Evolutionary conservation across 495 filamentous ascomycete genomes (phyloP).

Genomic region (Penicillium turbatum): DNA sequence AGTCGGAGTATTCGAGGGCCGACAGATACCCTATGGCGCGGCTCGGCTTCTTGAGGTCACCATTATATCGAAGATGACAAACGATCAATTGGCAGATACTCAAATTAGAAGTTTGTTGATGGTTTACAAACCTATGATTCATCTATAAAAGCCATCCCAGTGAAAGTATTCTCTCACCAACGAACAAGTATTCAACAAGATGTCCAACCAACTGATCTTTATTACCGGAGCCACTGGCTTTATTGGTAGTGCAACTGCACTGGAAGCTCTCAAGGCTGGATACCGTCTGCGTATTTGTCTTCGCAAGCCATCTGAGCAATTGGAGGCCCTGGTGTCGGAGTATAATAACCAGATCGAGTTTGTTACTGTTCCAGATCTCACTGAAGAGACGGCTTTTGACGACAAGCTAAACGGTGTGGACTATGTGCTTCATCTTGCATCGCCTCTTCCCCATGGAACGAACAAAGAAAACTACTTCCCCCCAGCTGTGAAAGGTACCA

Average conservation of each 20-base stretch:
- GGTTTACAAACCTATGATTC: too few species aligned
- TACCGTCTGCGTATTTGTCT: conserved; percentile 36
- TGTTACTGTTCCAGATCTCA: conserved; percentile 32
- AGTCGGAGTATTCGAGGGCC: too few species aligned
- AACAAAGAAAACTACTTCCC: conserved; percentile 27
- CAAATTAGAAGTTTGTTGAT: too few species aligned
- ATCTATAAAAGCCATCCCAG: background rate
- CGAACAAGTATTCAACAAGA: conserved; percentile 10
- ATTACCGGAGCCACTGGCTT: conserved; percentile 45
- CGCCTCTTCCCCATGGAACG: conserved; percentile 28
- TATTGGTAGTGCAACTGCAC: conserved; percentile 35
- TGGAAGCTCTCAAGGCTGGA: conserved; percentile 36
- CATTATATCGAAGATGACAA: too few species aligned
- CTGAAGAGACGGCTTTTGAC: conserved; percentile 23
- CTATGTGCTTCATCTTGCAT: conserved; percentile 40
- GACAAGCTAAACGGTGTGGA: conserved; percentile 31
- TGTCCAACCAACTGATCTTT: conserved; percentile 32
- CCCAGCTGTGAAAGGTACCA: conserved; percentile 33
- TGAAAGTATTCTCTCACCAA: background rate
- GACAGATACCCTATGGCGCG: too few species aligned
- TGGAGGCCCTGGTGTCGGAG: conserved; percentile 17
- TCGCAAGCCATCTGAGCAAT: conserved; percentile 25
- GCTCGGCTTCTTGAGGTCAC: too few species aligned
- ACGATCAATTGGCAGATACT: too few species aligned
- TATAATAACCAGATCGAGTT: conserved; percentile 24